Evolutionary conservation across 2,329 filamentous ascomycete genomes (phyloP).

Genomic region (Plenodomus lindquistii): DNA sequence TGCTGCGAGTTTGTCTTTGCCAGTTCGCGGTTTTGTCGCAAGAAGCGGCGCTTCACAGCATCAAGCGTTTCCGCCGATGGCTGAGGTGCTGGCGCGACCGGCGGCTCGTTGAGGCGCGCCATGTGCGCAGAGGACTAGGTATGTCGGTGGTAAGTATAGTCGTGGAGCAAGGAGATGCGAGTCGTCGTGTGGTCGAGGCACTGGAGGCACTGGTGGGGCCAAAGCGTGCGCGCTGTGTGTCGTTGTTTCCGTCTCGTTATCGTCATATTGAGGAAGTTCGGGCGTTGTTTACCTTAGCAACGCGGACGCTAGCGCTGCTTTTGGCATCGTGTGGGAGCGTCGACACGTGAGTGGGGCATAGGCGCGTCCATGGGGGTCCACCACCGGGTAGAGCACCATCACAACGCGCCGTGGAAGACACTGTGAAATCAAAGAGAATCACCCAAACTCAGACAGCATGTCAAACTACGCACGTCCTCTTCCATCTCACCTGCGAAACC

Average conservation of each 20-base stretch:
- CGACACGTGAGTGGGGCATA: conserved; percentile 33
- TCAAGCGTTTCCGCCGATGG: conserved; percentile 69
- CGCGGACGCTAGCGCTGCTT: conserved; percentile 10
- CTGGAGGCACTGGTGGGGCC: conserved; percentile 13
- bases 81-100: conserved; percentile 43
- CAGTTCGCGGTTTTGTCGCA: conserved; percentile 83
- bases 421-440: conserved; percentile 1
- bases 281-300: conserved; percentile 43
- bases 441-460: conserved; percentile 21
- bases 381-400: not conserved
- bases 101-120: conserved; percentile 80
- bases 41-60: conserved; percentile 70
- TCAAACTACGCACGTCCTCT: conserved; percentile 52
- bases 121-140: conserved; percentile 57
- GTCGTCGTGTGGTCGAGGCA: conserved; percentile 14
- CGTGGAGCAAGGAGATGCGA: conserved; percentile 2
- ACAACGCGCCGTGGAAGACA: conserved; percentile 5
- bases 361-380: conserved; percentile 16
- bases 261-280: conserved; percentile 27
- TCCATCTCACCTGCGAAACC: conserved; percentile 66
- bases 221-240: conserved; percentile 1
- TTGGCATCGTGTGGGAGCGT: conserved; percentile 1
- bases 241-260: conserved; percentile 37
- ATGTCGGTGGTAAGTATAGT: conserved; percentile 39
- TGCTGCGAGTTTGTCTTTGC: conserved; percentile 76